Evolutionary conservation across 441 rosid genomes (phyloP), one percentile per base, ranked within the genome.

Genomic region (Populus tomentosa): DNA sequence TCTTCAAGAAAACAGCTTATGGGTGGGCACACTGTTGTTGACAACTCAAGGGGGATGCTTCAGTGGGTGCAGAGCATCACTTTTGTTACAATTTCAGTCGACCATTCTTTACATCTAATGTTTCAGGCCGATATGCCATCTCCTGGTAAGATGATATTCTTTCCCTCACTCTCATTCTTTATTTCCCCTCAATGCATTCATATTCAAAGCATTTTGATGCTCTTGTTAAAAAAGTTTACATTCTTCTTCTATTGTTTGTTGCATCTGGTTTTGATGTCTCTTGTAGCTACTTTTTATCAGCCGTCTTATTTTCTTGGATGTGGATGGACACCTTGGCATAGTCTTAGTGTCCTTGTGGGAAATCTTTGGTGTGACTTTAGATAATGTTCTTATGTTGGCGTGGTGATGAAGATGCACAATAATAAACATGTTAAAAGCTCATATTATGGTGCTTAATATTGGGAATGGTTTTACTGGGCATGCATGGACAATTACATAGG

Each of bases 51-150:
- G 86, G 99, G 98, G 33, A 85, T 94, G 86, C 95, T 94, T 77
- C 98, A 94, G 86, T 97, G 97, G 97, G 91, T 94, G 70, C 99
- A 92, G 85, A 97, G 97, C 88, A 97, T 97, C 80, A 90, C 90
- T 89, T 94, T 97, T 81, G 90, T 88, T 74, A 74, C 98, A 80
- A 74, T 94, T 80, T 91, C 98, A 42, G 79, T 93, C 59, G 98
- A 97, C 78, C 97, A 93, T 82, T 90, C 98, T 62, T 83, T 97
- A 80, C 91, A 87, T 74, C 89, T 92, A 26, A 87, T 93, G 84
- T 86, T 79, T 78, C 98, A 89, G 74, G 94, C 93, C 69, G 99
- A 94, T 84, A 86, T 86, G 75, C 69, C 83, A 62, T 86, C 97
- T 80, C 78, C 92, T 56, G 98, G 99, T 96, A 71, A 90, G 91